Evolutionary conservation across 2,329 filamentous ascomycete genomes (phyloP).

Genomic region (Fusarium compactum): DNA sequence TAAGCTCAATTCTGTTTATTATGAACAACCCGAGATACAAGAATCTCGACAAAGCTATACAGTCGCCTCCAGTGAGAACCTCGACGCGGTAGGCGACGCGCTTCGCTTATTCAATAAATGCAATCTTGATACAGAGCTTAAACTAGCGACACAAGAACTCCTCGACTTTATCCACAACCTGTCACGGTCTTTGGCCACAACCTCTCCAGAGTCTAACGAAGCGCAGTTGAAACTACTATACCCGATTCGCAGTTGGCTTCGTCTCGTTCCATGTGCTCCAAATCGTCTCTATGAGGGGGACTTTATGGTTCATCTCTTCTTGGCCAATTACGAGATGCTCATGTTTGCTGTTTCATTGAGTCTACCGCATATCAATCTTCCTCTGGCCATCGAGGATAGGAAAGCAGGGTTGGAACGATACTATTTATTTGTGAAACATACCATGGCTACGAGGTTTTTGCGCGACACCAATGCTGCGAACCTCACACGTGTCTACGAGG

Average conservation of each 20-base stretch:
- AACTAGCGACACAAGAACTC: not conserved
- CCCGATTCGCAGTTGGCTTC: not conserved
- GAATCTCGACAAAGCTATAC: not conserved
- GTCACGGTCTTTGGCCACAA: not conserved
- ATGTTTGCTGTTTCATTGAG: not conserved
- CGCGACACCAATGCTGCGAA: not conserved
- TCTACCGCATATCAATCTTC: not conserved
- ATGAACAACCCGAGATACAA: not conserved
- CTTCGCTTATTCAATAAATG: not conserved
- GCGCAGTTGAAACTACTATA: not conserved
- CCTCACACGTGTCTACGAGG: not conserved
- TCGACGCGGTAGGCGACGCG: not conserved
- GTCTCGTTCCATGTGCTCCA: not conserved
- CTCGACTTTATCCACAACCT: not conserved
- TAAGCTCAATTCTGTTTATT: not conserved
- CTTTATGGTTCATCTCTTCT: not conserved
- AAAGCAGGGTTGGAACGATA: not conserved
- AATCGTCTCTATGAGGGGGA: not conserved
- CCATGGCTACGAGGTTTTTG: not conserved
- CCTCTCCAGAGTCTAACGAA: not conserved
- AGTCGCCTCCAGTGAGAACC: not conserved
- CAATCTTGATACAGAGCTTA: not conserved
- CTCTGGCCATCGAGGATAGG: not conserved
- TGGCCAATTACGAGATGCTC: not conserved
- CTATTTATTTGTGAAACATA: not conserved